Evolutionary conservation across 495 filamentous ascomycete species (phyloP).

Genomic region (Lichenothelia convexa): DNA sequence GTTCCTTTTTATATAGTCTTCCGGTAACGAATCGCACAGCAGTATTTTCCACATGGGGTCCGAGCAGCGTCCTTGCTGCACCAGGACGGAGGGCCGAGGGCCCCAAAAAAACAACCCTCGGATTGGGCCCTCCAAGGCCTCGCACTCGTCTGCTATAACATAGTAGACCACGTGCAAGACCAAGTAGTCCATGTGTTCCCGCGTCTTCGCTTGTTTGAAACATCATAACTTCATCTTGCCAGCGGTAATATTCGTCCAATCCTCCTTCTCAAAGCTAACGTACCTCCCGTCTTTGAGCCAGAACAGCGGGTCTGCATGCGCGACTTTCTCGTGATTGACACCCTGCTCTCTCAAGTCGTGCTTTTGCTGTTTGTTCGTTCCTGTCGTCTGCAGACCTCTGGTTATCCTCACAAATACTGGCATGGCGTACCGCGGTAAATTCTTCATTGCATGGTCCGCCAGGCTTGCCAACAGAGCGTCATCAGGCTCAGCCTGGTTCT

Average conservation of each 20-base stretch:
- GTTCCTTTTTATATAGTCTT: too few relatives aligned
- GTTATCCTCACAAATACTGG: not conserved
- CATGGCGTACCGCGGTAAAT: not conserved
- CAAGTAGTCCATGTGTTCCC: too few relatives aligned
- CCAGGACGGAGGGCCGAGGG: too few relatives aligned
- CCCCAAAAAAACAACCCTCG: too few relatives aligned
- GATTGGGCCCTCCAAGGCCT: too few relatives aligned
- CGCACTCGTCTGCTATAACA: too few relatives aligned
- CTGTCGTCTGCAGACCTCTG: slow-evolving; percentile 10
- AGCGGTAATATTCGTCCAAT: slow-evolving; percentile 9
- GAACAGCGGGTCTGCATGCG: slow-evolving; percentile 6
- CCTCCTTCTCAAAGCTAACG: slow-evolving; percentile 8
- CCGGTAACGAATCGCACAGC: too few relatives aligned
- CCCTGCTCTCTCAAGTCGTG: slow-evolving; percentile 11
- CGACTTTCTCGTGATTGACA: slow-evolving; percentile 10
- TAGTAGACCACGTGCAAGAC: too few relatives aligned
- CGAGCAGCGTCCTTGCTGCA: too few relatives aligned
- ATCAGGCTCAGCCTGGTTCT: not conserved
- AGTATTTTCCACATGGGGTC: too few relatives aligned
- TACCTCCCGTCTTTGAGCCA: slow-evolving; percentile 11
- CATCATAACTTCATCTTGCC: slow-evolving; percentile 10
- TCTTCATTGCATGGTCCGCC: slow-evolving; percentile 2
- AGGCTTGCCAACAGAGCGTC: slow-evolving; percentile 2
- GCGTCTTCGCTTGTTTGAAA: too few relatives aligned
- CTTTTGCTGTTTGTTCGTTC: slow-evolving; percentile 15